phyloP scores from a whole-genome alignment of 495 filamentous ascomycete genomes.

The Trichoderma orchidacearum region DNA sequence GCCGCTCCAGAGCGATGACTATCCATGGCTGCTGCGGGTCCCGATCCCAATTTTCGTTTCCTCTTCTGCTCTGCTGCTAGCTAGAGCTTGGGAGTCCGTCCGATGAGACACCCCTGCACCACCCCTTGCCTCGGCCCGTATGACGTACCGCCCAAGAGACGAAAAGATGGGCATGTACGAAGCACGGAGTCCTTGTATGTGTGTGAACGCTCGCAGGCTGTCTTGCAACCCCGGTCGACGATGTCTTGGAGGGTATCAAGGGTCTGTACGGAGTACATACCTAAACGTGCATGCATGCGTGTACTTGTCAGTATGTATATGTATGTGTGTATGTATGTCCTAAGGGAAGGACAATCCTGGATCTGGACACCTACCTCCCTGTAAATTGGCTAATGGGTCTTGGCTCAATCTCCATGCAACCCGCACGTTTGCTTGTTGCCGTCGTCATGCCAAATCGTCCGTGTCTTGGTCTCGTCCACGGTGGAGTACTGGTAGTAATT shows the following conservation, averaged over 20 bases:
- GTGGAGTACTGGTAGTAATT: neutral
- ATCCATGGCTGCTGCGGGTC: neutral
- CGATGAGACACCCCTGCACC: neutral
- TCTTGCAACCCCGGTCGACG: neutral
- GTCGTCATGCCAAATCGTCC: neutral
- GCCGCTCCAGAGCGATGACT: neutral
- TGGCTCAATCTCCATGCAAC: neutral
- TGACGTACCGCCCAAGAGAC: neutral
- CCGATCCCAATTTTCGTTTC: neutral
- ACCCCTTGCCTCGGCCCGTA: neutral
- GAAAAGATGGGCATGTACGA: neutral
- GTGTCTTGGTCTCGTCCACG: neutral
- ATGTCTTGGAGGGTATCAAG: neutral
- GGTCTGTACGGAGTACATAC: too few species aligned
- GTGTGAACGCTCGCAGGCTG: neutral
- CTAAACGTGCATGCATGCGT: too few species aligned
- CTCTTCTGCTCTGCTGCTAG: neutral
- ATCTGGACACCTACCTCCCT: neutral
- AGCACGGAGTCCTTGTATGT: too few species aligned
- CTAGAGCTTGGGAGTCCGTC: neutral
- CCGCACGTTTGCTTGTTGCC: neutral
- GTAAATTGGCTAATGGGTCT: neutral
- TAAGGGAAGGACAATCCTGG: neutral
- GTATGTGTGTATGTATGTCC: neutral
- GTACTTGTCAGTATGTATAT: neutral